phyloP scores from a whole-genome alignment of 345 rosid species.

The Euphorbia peplus region DNA sequence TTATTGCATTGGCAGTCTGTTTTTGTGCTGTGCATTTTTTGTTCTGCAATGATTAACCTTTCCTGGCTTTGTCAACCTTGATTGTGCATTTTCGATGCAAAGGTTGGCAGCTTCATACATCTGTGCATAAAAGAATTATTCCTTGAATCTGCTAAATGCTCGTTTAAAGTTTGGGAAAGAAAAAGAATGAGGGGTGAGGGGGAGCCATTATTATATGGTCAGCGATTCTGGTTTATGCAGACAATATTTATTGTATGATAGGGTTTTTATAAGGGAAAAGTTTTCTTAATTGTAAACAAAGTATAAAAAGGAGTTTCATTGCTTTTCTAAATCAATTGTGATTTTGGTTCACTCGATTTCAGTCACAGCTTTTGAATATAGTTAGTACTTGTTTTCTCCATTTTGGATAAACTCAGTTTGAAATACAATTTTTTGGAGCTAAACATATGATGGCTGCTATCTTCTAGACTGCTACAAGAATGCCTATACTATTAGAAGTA shows the following conservation, averaged over 20 bases:
- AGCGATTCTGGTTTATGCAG: background rate
- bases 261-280: background rate
- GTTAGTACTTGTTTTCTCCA: background rate
- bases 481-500: background rate
- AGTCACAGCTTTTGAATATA: background rate
- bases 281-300: slow-evolving; percentile 2
- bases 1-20: background rate
- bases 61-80: background rate
- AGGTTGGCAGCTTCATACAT: background rate
- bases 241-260: background rate
- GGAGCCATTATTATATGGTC: background rate
- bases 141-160: background rate
- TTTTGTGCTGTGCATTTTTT: background rate
- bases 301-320: background rate
- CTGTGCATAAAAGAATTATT: background rate
- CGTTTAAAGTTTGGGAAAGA: background rate
- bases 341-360: background rate
- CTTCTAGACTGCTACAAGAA: background rate
- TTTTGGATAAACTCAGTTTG: background rate
- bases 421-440: background rate
- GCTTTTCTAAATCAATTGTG: background rate
- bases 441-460: background rate
- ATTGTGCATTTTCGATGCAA: slow-evolving; percentile 1
- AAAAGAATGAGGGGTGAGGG: background rate
- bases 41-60: background rate